A percentile compares a stretch with the other conserved stretches of the same genome.
These are phyloP conservation scores for Sonneratia caseolaris DNA, from an alignment of 345 rosid species.

Conservation along the genomic window DNA sequence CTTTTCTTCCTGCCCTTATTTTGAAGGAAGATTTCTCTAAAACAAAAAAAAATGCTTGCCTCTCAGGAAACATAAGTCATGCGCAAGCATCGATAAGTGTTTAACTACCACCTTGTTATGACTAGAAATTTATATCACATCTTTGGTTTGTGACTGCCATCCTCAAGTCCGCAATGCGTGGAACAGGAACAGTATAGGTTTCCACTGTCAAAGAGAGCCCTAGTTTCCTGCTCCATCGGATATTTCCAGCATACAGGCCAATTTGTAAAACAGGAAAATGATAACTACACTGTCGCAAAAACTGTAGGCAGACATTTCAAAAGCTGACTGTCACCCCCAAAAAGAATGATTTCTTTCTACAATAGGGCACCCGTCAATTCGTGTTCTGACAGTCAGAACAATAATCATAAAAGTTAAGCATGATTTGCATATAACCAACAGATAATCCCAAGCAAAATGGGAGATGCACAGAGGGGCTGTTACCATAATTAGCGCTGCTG, in stretches of 20 bases:
- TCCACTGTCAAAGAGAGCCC: background rate
- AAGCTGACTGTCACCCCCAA: background rate
- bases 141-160: no score
- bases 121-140: background rate
- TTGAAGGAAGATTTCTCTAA: background rate
- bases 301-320: background rate
- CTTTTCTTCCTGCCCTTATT: background rate
- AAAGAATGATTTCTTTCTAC: background rate
- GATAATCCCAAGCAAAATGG: background rate
- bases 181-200: background rate
- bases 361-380: background rate
- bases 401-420: background rate
- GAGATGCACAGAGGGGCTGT: conserved; percentile 4
- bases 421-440: background rate
- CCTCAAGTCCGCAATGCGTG: background rate
- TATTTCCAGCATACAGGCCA: background rate
- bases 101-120: background rate
- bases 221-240: background rate
- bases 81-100: background rate
- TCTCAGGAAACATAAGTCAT: background rate
- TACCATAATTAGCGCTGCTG: conserved; percentile 32
- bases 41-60: background rate
- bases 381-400: background rate
- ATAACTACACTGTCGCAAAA: background rate
- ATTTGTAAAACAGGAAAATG: background rate